Conservation (phyloP, 768 basidiomycete species). For the Pulveroboletus sp. region DNA sequence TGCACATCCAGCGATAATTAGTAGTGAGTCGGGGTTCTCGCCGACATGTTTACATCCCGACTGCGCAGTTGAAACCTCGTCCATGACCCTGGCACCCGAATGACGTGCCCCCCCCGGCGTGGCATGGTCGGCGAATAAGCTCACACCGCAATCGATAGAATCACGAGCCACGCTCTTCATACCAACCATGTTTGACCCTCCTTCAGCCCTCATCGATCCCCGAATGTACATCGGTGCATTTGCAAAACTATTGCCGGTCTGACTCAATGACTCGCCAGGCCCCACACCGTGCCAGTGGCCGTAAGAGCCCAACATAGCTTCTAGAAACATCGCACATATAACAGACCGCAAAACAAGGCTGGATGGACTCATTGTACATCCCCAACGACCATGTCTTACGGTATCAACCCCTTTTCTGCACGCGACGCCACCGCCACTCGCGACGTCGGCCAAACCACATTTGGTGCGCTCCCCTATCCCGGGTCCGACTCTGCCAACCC, state of each 20-base stretch:
- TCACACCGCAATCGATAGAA: not conserved
- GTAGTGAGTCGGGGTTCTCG: not conserved
- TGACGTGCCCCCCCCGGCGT: not conserved
- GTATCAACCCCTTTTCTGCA: conserved; percentile 27
- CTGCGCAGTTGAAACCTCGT: conserved; percentile 2
- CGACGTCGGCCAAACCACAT: conserved; percentile 42
- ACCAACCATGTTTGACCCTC: not conserved
- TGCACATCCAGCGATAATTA: not conserved
- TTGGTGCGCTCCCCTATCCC: conserved; percentile 61
- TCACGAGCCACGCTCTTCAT: not conserved
- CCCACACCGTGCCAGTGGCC: not conserved
- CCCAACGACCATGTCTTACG: conserved; percentile 23
- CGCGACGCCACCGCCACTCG: conserved; percentile 22
- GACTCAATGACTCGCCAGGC: not conserved
- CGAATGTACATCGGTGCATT: not conserved
- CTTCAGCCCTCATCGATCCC: not conserved
- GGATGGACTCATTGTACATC: not conserved
- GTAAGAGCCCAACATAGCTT: conserved; percentile 17
- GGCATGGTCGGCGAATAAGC: not conserved
- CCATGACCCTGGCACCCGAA: conserved; percentile 1
- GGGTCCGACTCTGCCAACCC: conserved; percentile 23
- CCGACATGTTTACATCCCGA: not conserved
- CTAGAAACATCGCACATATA: conserved; percentile 6
- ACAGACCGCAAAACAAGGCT: not conserved
- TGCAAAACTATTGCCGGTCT: no score